Evolutionary conservation across 2,329 filamentous ascomycete genomes (phyloP).

Genomic region (Aureobasidium sp.): DNA sequence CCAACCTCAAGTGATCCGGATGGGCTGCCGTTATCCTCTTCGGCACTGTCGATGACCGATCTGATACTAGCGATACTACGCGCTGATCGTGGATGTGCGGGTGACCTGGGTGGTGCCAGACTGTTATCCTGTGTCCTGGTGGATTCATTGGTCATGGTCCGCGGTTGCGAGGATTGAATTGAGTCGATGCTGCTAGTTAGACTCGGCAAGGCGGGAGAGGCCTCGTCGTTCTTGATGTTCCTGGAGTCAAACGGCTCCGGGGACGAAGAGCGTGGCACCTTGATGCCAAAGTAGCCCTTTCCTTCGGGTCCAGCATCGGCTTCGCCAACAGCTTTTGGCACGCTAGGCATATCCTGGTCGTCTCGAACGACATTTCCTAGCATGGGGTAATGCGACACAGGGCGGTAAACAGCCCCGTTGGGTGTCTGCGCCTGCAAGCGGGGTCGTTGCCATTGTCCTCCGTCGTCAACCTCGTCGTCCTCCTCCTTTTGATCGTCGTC

Average conservation of each 20-base stretch:
- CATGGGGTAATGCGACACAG: conserved; percentile 26
- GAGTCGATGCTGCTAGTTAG: conserved; percentile 27
- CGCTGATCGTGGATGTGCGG: conserved; percentile 34
- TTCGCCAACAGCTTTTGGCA: background rate
- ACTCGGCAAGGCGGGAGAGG: conserved; percentile 32
- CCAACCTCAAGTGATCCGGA: conserved; percentile 57
- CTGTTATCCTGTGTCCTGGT: conserved; percentile 23
- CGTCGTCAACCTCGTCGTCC: conserved; percentile 30
- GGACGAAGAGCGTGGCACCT: conserved; percentile 35
- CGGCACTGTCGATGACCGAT: conserved; percentile 45
- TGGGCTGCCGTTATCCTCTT: conserved; percentile 61
- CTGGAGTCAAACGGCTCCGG: conserved; percentile 37
- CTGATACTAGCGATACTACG: conserved; percentile 34
- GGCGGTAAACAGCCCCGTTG: conserved; percentile 26
- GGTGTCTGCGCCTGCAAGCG: conserved; percentile 9
- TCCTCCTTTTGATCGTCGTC: conserved; percentile 27
- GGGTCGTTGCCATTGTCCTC: background rate
- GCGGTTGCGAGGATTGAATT: conserved; percentile 28
- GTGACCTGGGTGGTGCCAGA: conserved; percentile 25
- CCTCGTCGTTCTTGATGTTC: conserved; percentile 31
- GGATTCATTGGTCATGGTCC: conserved; percentile 33
- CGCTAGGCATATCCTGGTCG: background rate
- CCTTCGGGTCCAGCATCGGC: background rate
- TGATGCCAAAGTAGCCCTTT: conserved; percentile 34
- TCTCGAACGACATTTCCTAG: conserved; percentile 16